phyloP scores from a whole-genome alignment of 768 basidiomycete species.

The Sistotremastrum niveocremeum region DNA sequence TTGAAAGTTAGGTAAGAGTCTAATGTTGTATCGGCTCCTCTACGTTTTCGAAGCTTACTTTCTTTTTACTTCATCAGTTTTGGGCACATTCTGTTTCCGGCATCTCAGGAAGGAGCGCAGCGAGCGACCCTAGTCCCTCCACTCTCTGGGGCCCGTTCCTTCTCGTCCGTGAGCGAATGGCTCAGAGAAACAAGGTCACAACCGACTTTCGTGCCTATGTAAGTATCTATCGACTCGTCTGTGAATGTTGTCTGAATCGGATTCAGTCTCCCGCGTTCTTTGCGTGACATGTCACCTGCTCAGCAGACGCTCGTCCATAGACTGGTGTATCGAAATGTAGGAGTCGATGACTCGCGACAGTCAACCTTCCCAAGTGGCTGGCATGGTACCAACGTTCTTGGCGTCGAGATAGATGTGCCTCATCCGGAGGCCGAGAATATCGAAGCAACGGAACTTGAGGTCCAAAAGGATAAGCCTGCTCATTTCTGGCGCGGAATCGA shows the following conservation, averaged over 20 bases:
- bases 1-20: conserved; percentile 1
- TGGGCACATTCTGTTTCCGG: conserved; percentile 4
- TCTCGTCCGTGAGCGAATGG: conserved; percentile 35
- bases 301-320: conserved; percentile 29
- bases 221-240: conserved; percentile 9
- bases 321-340: conserved; percentile 29
- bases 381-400: too few relatives aligned
- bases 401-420: too few relatives aligned
- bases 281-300: conserved; percentile 18
- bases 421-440: too few relatives aligned
- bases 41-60: not conserved
- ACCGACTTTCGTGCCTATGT: conserved; percentile 43
- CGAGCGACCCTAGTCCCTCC: conserved; percentile 33
- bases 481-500: too few relatives aligned
- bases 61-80: not conserved
- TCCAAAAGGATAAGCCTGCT: too few relatives aligned
- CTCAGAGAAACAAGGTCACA: conserved; percentile 18
- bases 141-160: conserved; percentile 25
- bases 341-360: too few relatives aligned
- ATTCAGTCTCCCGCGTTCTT: conserved; percentile 25
- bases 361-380: too few relatives aligned
- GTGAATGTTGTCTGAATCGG: conserved; percentile 5
- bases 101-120: conserved; percentile 9
- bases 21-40: not conserved
- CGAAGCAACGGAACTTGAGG: too few relatives aligned